A percentile compares a stretch with the other conserved stretches of the same genome.
These are phyloP conservation scores for Calocera cornea DNA, from an alignment of 768 basidiomycete genomes.

Conservation along the genomic window DNA sequence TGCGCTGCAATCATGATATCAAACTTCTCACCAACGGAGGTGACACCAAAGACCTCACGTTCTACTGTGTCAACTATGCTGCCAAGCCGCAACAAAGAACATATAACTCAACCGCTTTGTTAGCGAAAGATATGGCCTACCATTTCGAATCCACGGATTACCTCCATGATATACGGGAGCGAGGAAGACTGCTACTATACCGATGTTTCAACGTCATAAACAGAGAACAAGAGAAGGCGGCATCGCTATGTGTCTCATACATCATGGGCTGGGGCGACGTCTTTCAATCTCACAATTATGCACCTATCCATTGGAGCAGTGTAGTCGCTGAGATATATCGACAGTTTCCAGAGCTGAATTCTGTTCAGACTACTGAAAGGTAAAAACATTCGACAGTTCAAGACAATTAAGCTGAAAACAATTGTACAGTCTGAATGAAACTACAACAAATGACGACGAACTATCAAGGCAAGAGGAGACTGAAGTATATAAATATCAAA, in stretches of 20 bases:
- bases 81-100: constrained; percentile 27
- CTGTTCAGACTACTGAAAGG: not conserved
- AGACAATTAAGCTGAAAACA: not conserved
- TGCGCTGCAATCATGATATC: constrained; percentile 30
- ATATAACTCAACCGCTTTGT: constrained; percentile 27
- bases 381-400: not conserved
- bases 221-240: constrained; percentile 28
- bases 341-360: not conserved
- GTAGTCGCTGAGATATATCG: not conserved
- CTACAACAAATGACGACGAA: not conserved
- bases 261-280: constrained; percentile 35
- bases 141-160: constrained; percentile 15
- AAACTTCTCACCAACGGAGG: constrained; percentile 30
- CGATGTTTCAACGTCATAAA: constrained; percentile 25
- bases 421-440: not conserved
- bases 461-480: not conserved
- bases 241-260: constrained; percentile 29
- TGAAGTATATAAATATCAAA: not conserved
- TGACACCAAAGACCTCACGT: constrained; percentile 26
- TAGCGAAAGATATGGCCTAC: constrained; percentile 25
- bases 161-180: constrained; percentile 16
- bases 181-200: constrained; percentile 24
- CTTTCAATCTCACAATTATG: constrained; percentile 28
- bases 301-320: constrained; percentile 23
- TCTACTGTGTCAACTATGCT: constrained; percentile 27